These are phyloP conservation scores for Hemileccinum hortonii DNA, from an alignment of 1,284 basidiomycete genomes.

Conservation along the genomic window DNA sequence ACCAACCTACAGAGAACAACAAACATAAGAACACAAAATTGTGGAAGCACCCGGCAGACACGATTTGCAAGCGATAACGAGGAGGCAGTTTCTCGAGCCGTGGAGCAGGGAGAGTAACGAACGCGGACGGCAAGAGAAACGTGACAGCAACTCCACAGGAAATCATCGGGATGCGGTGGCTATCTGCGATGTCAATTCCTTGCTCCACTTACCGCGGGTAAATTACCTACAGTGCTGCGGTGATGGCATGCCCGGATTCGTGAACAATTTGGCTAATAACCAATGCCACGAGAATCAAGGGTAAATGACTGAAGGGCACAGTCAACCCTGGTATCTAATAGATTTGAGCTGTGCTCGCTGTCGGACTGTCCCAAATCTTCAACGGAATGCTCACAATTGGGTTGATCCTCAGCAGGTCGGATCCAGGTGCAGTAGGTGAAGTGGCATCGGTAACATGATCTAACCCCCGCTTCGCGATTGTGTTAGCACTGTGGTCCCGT, in stretches of 20 bases:
- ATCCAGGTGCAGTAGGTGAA: conserved; percentile 10
- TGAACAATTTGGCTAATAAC: conserved; percentile 62
- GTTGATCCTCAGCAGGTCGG: conserved; percentile 29
- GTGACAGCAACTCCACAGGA: conserved; percentile 58
- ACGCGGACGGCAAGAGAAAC: conserved; percentile 65
- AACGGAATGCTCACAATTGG: conserved; percentile 44
- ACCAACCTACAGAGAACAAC: conserved; percentile 35
- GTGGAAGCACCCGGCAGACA: conserved; percentile 69
- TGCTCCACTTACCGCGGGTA: not conserved
- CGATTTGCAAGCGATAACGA: conserved; percentile 51
- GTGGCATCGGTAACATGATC: not conserved
- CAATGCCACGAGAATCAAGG: conserved; percentile 58
- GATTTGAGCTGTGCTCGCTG: conserved; percentile 9
- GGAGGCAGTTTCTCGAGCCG: conserved; percentile 42
- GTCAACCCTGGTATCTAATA: conserved; percentile 73
- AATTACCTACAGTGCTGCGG: conserved; percentile 59
- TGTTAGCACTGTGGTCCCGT: conserved; percentile 1
- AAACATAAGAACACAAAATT: conserved; percentile 54
- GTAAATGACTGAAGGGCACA: conserved; percentile 63
- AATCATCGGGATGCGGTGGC: conserved; percentile 49
- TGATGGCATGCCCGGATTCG: conserved; percentile 68
- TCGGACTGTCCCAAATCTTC: not conserved
- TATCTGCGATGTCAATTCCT: conserved; percentile 11
- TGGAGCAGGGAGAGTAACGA: conserved; percentile 54
- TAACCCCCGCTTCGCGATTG: conserved; percentile 19